Base-by-base conservation (phyloP, 768 basidiomycete genomes). In the Sporobolomyces pararoseus region DNA sequence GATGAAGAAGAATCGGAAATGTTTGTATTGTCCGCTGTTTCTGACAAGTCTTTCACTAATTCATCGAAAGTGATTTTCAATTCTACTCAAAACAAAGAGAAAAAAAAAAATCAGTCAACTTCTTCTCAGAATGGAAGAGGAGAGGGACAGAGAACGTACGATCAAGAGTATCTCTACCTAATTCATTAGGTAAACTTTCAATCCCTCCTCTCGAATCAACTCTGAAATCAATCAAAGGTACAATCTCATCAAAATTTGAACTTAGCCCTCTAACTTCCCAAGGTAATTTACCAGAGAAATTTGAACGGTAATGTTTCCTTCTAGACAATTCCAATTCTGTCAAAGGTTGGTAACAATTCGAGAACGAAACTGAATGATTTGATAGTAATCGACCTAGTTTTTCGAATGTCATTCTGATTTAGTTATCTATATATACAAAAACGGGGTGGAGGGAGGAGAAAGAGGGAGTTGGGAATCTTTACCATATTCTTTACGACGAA, bases 401-500 rank as follows among this genome's bases (percentile, higher is more conserved):
- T n/a, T n/a, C n/a, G n/a, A n/a, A n/a, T n/a, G n/a, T n/a, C n/a
- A n/a, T n/a, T n/a, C n/a, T n/a, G n/a, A n/a, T n/a, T n/a, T n/a
- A n/a, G n/a, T n/a, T n/a, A n/a, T n/a, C n/a, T n/a, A n/a, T n/a
- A n/a, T n/a, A n/a, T n/a, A n/a, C n/a, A n/a, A n/a, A n/a, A n/a
- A n/a, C n/a, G n/a, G n/a, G n/a, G n/a, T n/a, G n/a, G 5, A 19
- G 27, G 3, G 25, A 19, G 9, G 31, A 59, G 32, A 25, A 4
- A 21, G 4, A 2, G 1, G 50, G 29, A 44, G 23, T 31, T 63
- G 31, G 47, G 31, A 61, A 49, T 10, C 79, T 87, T 79, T 70
- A 88, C 91, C 83, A 79, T 95, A 96, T 77, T 95, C 91, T 75
- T 90, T 90, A 63, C 95, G 83, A 66, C 95, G 83, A 3, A 94